phyloP scores from a whole-genome alignment of 345 rosid species.

The Brassica juncea region DNA sequence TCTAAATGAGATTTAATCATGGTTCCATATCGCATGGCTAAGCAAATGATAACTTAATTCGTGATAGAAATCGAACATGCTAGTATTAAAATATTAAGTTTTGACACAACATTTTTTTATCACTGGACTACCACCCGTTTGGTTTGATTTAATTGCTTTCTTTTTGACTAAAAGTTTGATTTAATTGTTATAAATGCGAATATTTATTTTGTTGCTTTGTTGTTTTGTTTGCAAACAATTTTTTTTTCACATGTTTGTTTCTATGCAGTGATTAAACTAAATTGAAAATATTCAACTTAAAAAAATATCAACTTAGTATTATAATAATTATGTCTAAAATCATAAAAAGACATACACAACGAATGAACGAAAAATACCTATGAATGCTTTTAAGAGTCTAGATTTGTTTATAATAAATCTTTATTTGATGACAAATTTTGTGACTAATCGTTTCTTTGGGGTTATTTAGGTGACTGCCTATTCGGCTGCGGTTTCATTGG shows the following conservation, averaged over 20 bases:
- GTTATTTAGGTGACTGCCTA: slow-evolving; percentile 46
- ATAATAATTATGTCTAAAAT: background rate
- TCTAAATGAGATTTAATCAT: background rate
- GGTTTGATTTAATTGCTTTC: background rate
- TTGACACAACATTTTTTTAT: background rate
- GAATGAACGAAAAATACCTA: background rate
- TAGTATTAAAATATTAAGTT: background rate
- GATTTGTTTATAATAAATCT: background rate
- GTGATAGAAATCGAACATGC: background rate
- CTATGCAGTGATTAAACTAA: background rate
- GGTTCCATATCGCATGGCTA: background rate
- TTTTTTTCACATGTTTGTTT: background rate
- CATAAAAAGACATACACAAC: background rate
- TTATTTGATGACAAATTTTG: background rate
- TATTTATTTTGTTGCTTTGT: background rate
- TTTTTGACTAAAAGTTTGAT: too few species aligned
- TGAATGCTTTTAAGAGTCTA: background rate
- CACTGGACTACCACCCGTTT: background rate
- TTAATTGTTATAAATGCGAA: background rate
- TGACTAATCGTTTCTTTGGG: background rate
- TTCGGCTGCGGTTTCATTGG: slow-evolving; percentile 42
- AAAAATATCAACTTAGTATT: background rate
- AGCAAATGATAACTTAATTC: background rate
- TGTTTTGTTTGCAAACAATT: background rate
- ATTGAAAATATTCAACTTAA: too few species aligned